phyloP scores from a whole-genome alignment of 1,284 basidiomycete species.

The Ustilago hordei region DNA sequence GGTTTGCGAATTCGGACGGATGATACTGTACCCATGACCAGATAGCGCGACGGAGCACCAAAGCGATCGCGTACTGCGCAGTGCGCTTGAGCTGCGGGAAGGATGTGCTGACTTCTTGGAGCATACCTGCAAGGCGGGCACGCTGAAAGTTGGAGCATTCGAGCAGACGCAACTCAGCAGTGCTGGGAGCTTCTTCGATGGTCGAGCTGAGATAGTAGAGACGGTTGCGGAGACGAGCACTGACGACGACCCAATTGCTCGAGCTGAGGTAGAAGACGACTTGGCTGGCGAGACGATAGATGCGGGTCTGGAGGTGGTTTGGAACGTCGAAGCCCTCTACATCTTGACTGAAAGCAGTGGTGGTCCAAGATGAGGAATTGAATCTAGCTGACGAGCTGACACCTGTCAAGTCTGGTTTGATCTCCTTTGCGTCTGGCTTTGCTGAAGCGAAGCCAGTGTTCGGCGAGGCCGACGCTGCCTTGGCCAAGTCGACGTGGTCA shows the following conservation, averaged over 20 bases:
- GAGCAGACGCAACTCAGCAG: slow-evolving; percentile 79
- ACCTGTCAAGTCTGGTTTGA: not conserved
- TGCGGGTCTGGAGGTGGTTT: slow-evolving; percentile 52
- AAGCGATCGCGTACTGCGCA: slow-evolving; percentile 79
- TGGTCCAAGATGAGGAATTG: slow-evolving; percentile 49
- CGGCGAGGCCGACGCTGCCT: slow-evolving; percentile 5
- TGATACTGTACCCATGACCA: slow-evolving; percentile 93
- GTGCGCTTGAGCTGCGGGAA: slow-evolving; percentile 85
- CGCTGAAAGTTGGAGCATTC: slow-evolving; percentile 72
- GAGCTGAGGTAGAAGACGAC: slow-evolving; percentile 89
- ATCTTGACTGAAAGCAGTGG: slow-evolving; percentile 37
- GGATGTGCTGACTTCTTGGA: slow-evolving; percentile 81
- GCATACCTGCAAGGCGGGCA: slow-evolving; percentile 60
- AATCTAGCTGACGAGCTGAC: slow-evolving; percentile 35
- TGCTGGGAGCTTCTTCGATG: slow-evolving; percentile 73
- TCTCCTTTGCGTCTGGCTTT: slow-evolving; percentile 1
- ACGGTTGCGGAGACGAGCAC: slow-evolving; percentile 79
- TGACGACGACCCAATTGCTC: slow-evolving; percentile 87
- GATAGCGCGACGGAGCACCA: slow-evolving; percentile 81
- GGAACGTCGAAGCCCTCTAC: slow-evolving; percentile 44
- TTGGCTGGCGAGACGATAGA: slow-evolving; percentile 74
- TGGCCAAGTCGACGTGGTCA: slow-evolving; percentile 13
- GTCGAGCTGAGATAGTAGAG: slow-evolving; percentile 76
- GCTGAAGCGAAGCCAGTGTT: not conserved
- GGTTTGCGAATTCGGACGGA: slow-evolving; percentile 82